A percentile compares a stretch with the other conserved stretches of the same genome.
Evolutionary conservation across 75 land plant genomes (phyloP).

Genomic region (Cupressus sempervirens): DNA sequence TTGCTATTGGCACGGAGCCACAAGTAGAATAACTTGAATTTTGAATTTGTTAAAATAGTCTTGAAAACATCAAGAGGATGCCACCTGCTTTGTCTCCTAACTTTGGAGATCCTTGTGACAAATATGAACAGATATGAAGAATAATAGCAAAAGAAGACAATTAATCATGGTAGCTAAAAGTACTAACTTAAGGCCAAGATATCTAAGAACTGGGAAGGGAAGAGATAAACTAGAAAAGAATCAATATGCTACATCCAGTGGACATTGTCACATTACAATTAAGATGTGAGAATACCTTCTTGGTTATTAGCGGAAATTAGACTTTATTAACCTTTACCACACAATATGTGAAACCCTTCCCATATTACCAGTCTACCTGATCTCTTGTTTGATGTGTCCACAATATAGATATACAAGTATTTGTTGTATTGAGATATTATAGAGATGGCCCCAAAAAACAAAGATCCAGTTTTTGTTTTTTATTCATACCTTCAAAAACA

Average conservation of each 20-base stretch:
- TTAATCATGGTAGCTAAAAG: not conserved
- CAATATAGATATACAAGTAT: not conserved
- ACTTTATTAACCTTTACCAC: not conserved
- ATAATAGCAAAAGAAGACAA: not conserved
- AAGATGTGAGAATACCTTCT: no score
- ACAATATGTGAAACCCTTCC: not conserved
- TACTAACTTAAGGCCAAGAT: not conserved
- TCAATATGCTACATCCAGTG: not conserved
- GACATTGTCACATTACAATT: not conserved
- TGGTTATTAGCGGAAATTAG: not conserved
- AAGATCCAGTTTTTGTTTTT: not conserved
- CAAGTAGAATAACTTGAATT: not conserved
- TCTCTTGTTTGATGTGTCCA: not conserved
- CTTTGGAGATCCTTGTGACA: not conserved
- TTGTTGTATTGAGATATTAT: not conserved
- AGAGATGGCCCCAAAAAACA: not conserved
- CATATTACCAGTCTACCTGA: not conserved
- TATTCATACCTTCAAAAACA: no score
- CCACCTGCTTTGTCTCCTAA: not conserved
- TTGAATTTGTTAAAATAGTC: not conserved
- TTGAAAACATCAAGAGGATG: not conserved
- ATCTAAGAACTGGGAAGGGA: not conserved
- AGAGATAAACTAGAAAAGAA: not conserved
- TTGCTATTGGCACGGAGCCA: not conserved
- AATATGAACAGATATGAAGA: not conserved